Evolutionary conservation across 2,329 filamentous ascomycete species (phyloP).

Genomic region (Aspergillus piperis): DNA sequence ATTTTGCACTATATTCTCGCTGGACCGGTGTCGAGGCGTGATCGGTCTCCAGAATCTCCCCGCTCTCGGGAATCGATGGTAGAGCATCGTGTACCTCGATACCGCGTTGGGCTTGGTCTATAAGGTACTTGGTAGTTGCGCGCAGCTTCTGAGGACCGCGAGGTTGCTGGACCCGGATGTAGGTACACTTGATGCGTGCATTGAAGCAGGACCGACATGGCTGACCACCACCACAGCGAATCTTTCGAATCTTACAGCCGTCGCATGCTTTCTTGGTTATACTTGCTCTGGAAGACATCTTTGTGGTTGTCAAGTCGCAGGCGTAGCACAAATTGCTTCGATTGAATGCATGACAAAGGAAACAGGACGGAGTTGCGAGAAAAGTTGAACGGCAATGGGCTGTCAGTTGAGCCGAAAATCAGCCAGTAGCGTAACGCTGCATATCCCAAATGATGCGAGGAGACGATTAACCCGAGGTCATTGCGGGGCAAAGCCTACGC

Average conservation of each 20-base stretch:
- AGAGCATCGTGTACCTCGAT: neutral
- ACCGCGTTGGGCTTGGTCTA: slow-evolving; percentile 23
- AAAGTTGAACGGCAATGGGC: neutral
- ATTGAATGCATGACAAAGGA: neutral
- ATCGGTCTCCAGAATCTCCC: neutral
- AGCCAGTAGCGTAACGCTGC: slow-evolving; percentile 1
- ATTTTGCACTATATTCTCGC: neutral
- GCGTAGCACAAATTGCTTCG: neutral
- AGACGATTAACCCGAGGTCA: neutral
- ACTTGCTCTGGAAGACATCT: slow-evolving; percentile 16
- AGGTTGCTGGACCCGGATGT: slow-evolving; percentile 47
- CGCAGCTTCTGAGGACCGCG: slow-evolving; percentile 50
- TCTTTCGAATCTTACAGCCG: slow-evolving; percentile 56
- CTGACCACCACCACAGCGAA: slow-evolving; percentile 51
- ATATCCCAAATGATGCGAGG: neutral
- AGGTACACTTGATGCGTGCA: slow-evolving; percentile 54
- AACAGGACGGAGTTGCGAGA: neutral
- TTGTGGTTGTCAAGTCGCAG: neutral
- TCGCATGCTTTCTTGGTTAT: slow-evolving; percentile 51
- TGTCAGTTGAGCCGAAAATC: neutral
- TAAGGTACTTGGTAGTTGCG: slow-evolving; percentile 23
- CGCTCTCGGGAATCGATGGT: neutral
- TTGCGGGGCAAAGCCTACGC: slow-evolving; percentile 7
- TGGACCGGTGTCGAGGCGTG: neutral
- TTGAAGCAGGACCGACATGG: slow-evolving; percentile 51